phyloP scores from a whole-genome alignment of 768 basidiomycete species.

The Leccinum fibrillosum region DNA sequence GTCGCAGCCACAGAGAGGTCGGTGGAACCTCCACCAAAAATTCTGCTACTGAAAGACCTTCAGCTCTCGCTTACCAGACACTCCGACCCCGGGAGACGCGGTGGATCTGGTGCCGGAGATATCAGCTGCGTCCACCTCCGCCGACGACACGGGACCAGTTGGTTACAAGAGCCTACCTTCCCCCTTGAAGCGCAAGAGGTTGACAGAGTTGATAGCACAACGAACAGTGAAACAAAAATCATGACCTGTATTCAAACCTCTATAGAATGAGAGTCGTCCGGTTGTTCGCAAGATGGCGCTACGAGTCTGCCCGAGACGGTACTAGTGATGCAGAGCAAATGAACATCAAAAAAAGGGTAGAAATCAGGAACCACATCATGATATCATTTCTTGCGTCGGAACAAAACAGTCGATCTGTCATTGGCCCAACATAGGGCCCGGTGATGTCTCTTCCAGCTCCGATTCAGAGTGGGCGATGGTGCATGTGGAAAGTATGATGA shows the following conservation, averaged over 20 bases:
- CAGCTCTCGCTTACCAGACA: conserved; percentile 4
- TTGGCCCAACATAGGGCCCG: conserved; percentile 22
- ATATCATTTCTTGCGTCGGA: conserved; percentile 43
- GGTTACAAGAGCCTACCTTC: conserved; percentile 21
- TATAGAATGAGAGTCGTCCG: not conserved
- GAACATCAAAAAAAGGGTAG: not conserved
- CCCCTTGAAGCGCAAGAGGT: conserved; percentile 20
- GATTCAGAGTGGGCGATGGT: conserved; percentile 33
- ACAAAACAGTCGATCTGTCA: conserved; percentile 62
- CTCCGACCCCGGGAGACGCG: not conserved
- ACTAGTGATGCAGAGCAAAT: conserved; percentile 12
- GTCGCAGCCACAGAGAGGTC: conserved; percentile 8
- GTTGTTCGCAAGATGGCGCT: not conserved
- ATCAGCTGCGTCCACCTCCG: not conserved
- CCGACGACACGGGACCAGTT: not conserved
- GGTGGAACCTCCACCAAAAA: not conserved
- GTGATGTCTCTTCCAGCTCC: conserved; percentile 64
- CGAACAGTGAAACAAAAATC: not conserved
- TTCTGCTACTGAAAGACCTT: conserved; percentile 8
- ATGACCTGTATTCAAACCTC: not conserved
- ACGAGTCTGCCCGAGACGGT: conserved; percentile 19
- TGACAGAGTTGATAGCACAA: conserved; percentile 10
- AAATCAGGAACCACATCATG: conserved; percentile 22
- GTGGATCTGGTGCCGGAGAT: conserved; percentile 4
- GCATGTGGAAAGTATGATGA: conserved; percentile 3